A percentile compares a stretch with the other conserved stretches of the same genome.
phyloP scores from a whole-genome alignment of 2,329 filamentous ascomycete genomes.

The Alternaria rosae region DNA sequence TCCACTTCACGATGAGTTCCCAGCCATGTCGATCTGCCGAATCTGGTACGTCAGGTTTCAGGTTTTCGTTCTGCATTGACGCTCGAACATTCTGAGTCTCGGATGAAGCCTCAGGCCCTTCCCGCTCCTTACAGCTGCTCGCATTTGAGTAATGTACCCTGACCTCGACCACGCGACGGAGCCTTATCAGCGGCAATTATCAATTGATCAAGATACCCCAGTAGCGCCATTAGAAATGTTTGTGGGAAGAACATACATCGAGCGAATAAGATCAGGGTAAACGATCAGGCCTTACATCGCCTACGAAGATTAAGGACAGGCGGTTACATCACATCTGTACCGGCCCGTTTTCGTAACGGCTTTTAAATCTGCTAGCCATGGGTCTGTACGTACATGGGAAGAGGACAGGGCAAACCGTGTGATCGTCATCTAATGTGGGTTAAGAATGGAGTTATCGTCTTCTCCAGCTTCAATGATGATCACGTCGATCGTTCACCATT shows the following conservation, averaged over 20 bases:
- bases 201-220: neutral
- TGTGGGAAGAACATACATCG: neutral
- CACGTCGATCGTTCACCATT: constrained; percentile 2
- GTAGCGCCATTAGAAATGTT: constrained; percentile 4
- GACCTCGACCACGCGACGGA: neutral
- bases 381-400: neutral
- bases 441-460: constrained; percentile 7
- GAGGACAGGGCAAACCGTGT: neutral
- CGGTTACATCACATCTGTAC: constrained; percentile 1
- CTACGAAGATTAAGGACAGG: constrained; percentile 2
- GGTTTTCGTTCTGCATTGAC: constrained; percentile 3
- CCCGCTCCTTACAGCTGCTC: neutral
- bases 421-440: neutral
- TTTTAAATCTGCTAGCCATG: constrained; percentile 15
- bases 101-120: constrained; percentile 5
- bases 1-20: neutral
- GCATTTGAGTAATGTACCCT: constrained; percentile 4
- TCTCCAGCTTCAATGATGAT: constrained; percentile 4
- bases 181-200: constrained; percentile 4
- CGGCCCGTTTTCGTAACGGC: constrained; percentile 6
- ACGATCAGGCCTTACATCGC: neutral
- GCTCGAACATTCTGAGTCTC: constrained; percentile 16
- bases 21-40: constrained; percentile 7
- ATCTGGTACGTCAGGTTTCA: constrained; percentile 12
- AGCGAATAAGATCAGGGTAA: constrained; percentile 1